Evolutionary conservation across 2,329 filamentous ascomycete genomes (phyloP).

Genomic region (Teratosphaeriaceae sp.): DNA sequence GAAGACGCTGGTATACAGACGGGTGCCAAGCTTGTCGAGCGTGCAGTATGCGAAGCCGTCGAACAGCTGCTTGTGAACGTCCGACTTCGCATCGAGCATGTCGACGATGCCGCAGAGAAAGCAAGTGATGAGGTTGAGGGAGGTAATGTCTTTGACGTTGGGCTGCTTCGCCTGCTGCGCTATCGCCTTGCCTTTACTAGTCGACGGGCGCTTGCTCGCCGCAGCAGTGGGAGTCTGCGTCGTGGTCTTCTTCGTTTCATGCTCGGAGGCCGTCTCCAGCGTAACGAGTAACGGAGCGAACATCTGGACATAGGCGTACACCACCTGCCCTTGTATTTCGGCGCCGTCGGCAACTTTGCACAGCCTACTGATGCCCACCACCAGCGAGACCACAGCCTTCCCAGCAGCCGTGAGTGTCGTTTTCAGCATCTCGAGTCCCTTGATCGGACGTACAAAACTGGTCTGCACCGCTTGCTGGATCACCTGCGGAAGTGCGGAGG

Average conservation of each 20-base stretch:
- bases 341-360: constrained; percentile 9
- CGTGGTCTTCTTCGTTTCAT: neutral
- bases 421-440: constrained; percentile 9
- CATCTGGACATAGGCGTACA: constrained; percentile 29
- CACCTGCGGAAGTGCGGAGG: constrained; percentile 17
- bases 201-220: neutral
- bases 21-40: constrained; percentile 33
- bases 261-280: constrained; percentile 25
- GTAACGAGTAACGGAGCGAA: constrained; percentile 30
- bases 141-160: constrained; percentile 16
- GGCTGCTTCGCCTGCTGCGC: constrained; percentile 7
- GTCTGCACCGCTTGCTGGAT: constrained; percentile 13
- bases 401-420: constrained; percentile 16
- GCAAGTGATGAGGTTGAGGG: constrained; percentile 23
- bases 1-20: constrained; percentile 34
- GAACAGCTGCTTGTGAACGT: constrained; percentile 35
- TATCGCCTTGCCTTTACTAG: constrained; percentile 11
- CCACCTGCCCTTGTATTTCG: constrained; percentile 16
- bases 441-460: constrained; percentile 2
- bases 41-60: constrained; percentile 38
- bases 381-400: constrained; percentile 17
- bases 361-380: constrained; percentile 19
- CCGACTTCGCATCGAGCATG: constrained; percentile 29
- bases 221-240: neutral
- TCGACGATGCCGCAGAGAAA: constrained; percentile 33